Conservation (phyloP, 2,329 filamentous ascomycete genomes). For the Stemphylium lycopersici region DNA sequence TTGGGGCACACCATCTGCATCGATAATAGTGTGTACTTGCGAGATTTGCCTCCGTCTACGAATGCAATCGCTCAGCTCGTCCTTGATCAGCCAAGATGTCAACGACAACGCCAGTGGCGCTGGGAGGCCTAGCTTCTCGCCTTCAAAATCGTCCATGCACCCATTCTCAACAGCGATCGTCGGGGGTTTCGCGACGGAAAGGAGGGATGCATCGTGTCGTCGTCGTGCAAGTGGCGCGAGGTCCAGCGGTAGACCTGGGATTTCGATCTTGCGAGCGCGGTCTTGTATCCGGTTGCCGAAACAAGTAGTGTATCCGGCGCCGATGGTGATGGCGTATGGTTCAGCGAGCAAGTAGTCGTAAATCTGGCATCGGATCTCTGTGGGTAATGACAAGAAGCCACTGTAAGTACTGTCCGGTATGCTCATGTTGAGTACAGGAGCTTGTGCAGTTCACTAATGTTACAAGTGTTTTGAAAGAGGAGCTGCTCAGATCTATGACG, state of each 20-base stretch:
- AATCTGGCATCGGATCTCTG: slow-evolving; percentile 51
- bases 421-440: background rate
- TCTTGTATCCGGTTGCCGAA: slow-evolving; percentile 38
- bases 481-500: background rate
- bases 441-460: background rate
- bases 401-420: slow-evolving; percentile 12
- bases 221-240: slow-evolving; percentile 44
- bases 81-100: slow-evolving; percentile 43
- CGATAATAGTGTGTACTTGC: slow-evolving; percentile 13
- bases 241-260: slow-evolving; percentile 48
- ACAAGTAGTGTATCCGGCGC: slow-evolving; percentile 42
- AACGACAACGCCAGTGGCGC: slow-evolving; percentile 34
- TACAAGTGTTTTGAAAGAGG: background rate
- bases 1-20: slow-evolving; percentile 3
- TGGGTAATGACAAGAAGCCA: slow-evolving; percentile 39
- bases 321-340: slow-evolving; percentile 47
- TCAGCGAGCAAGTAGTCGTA: slow-evolving; percentile 50
- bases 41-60: slow-evolving; percentile 21
- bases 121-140: slow-evolving; percentile 23
- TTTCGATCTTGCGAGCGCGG: slow-evolving; percentile 27
- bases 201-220: slow-evolving; percentile 41
- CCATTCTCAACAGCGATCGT: slow-evolving; percentile 23
- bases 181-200: slow-evolving; percentile 38
- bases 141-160: slow-evolving; percentile 6
- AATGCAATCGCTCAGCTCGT: slow-evolving; percentile 46